Evolutionary conservation across 352 stramenopile genomes (phyloP).

Genomic region (Plasmopara halstedii): DNA sequence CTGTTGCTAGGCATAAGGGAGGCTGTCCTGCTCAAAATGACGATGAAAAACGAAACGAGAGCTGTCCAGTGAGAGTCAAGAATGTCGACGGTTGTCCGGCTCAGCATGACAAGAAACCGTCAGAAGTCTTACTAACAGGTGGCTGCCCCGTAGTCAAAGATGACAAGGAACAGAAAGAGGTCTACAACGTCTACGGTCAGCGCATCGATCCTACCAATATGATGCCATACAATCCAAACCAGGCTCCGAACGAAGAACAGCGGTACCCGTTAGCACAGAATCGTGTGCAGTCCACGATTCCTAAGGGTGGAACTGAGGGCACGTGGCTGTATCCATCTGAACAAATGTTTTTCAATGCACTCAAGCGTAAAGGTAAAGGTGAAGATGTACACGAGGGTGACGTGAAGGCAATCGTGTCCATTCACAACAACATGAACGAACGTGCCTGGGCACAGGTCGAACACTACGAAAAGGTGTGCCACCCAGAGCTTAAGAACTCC

Average conservation of each 20-base stretch:
- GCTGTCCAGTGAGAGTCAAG: constrained; percentile 38
- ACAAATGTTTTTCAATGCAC: constrained; percentile 99
- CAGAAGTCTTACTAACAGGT: constrained; percentile 18
- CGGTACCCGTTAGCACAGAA: constrained; percentile 86
- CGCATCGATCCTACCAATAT: constrained; percentile 96
- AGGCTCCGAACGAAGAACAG: constrained; percentile 90
- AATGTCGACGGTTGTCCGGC: constrained; percentile 53
- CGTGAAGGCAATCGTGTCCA: constrained; percentile 93
- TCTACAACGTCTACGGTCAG: constrained; percentile 98
- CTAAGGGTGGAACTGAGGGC: constrained; percentile 90
- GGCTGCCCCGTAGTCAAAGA: constrained; percentile 54
- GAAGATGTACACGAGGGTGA: constrained; percentile 94
- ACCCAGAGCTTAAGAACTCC: constrained; percentile 57
- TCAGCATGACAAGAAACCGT: constrained; percentile 41
- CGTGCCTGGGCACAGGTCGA: constrained; percentile 95
- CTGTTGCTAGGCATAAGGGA: constrained; percentile 3
- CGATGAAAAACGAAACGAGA: constrained; percentile 15
- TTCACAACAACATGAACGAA: constrained; percentile 99
- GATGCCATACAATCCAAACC: constrained; percentile 96
- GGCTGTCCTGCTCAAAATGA: constrained; percentile 57
- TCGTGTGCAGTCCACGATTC: constrained; percentile 93
- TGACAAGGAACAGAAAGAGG: constrained; percentile 31
- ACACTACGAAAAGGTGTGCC: constrained; percentile 93
- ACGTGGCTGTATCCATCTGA: constrained; percentile 98
- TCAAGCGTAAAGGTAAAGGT: constrained; percentile 96